A percentile compares a stretch with the other conserved stretches of the same genome.
phyloP scores from a whole-genome alignment of 2,329 filamentous ascomycete species.

The Dryadomyces quercivorus region DNA sequence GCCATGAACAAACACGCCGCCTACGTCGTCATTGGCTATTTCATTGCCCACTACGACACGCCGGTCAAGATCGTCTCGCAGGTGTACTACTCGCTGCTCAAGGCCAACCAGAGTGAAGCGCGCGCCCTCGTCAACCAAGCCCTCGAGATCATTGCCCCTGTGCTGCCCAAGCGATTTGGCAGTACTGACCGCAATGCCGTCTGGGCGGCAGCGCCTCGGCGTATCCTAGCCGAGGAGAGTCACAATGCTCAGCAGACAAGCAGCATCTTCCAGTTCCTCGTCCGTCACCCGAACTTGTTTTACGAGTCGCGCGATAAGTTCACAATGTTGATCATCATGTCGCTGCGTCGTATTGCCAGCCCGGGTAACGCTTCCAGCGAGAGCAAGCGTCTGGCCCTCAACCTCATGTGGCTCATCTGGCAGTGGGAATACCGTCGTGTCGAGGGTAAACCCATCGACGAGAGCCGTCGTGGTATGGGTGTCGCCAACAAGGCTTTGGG shows the following conservation, averaged over 20 bases:
- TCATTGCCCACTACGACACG: slow-evolving; percentile 94
- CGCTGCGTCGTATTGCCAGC: slow-evolving; percentile 74
- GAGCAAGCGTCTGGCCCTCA: slow-evolving; percentile 80
- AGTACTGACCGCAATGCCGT: slow-evolving; percentile 62
- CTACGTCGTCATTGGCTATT: slow-evolving; percentile 94
- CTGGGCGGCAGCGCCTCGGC: slow-evolving; percentile 83
- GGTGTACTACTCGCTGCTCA: slow-evolving; percentile 82
- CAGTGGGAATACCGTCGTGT: slow-evolving; percentile 83
- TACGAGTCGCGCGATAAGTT: slow-evolving; percentile 93
- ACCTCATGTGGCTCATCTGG: slow-evolving; percentile 83
- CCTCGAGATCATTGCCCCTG: slow-evolving; percentile 86
- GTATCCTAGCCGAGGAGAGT: slow-evolving; percentile 86
- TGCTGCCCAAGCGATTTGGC: slow-evolving; percentile 73
- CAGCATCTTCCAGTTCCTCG: slow-evolving; percentile 93
- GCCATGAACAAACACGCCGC: slow-evolving; percentile 98
- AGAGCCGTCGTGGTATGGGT: neutral
- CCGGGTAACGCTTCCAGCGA: slow-evolving; percentile 79
- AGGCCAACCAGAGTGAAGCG: slow-evolving; percentile 91
- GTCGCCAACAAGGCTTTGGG: neutral
- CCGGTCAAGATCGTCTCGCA: slow-evolving; percentile 92
- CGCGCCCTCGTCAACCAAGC: slow-evolving; percentile 86
- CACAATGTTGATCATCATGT: slow-evolving; percentile 75
- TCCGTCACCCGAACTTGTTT: slow-evolving; percentile 83
- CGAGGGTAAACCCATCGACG: slow-evolving; percentile 35
- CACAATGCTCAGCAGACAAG: slow-evolving; percentile 93